Evolutionary conservation across 2,329 filamentous ascomycete genomes (phyloP).

Genomic region (Botryotinia calthae): DNA sequence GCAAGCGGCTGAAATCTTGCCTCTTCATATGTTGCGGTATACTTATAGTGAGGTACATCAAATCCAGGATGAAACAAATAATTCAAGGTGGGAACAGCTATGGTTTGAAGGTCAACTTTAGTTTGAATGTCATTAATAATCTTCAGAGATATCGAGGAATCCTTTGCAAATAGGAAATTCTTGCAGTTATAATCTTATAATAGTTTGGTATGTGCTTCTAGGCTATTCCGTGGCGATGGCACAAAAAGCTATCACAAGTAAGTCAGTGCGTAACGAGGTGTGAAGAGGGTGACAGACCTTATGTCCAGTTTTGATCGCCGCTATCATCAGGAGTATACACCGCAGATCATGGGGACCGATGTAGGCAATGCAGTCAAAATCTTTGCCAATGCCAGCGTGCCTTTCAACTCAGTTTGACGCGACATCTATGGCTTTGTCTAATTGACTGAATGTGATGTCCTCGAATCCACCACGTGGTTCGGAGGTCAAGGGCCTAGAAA

Average conservation of each 20-base stretch:
- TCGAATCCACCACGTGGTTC: slow-evolving; percentile 20
- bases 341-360: slow-evolving; percentile 38
- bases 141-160: not conserved
- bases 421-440: slow-evolving; percentile 29
- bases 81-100: not conserved
- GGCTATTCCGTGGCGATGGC: slow-evolving; percentile 6
- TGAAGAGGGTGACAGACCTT: not conserved
- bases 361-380: slow-evolving; percentile 45
- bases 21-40: slow-evolving; percentile 31
- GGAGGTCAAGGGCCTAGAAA: slow-evolving; percentile 3
- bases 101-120: not conserved
- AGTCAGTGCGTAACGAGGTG: not conserved
- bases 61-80: slow-evolving; percentile 4
- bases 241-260: slow-evolving; percentile 11
- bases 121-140: not conserved
- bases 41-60: not conserved
- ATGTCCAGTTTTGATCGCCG: slow-evolving; percentile 17
- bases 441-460: slow-evolving; percentile 21
- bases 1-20: slow-evolving; percentile 13
- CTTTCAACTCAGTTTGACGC: slow-evolving; percentile 24
- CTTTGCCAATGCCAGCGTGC: slow-evolving; percentile 8
- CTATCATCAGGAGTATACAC: slow-evolving; percentile 9
- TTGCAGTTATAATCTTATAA: slow-evolving; percentile 7
- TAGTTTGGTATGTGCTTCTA: slow-evolving; percentile 8
- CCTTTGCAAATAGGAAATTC: slow-evolving; percentile 1